Conservation (phyloP, 495 filamentous ascomycete genomes). For the Penicillium herquei region DNA sequence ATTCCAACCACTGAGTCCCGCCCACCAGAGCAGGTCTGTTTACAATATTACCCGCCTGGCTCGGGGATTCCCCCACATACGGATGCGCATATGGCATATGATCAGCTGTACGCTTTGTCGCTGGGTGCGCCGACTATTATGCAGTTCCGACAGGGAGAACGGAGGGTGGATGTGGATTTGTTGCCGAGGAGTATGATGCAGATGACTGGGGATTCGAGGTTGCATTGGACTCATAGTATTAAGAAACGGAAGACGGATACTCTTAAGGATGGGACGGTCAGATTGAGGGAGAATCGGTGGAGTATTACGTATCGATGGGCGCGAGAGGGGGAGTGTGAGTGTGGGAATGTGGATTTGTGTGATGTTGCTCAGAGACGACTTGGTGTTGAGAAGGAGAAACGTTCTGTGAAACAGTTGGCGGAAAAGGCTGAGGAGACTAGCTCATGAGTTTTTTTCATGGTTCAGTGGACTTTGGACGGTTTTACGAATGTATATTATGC, state of each 20-base stretch:
- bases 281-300: slow-evolving; percentile 33
- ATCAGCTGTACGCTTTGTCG: slow-evolving; percentile 42
- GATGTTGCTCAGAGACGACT: slow-evolving; percentile 35
- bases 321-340: slow-evolving; percentile 37
- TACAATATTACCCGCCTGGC: slow-evolving; percentile 43
- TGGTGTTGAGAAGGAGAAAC: slow-evolving; percentile 40
- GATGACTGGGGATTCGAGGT: slow-evolving; percentile 32
- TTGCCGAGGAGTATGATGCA: slow-evolving; percentile 39
- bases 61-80: slow-evolving; percentile 43
- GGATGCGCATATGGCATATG: slow-evolving; percentile 37
- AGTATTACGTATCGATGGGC: slow-evolving; percentile 45
- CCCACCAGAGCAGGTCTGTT: slow-evolving; percentile 41
- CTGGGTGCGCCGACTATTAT: slow-evolving; percentile 38
- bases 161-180: slow-evolving; percentile 33
- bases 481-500: no score
- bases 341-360: slow-evolving; percentile 37
- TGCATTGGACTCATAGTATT: slow-evolving; percentile 46
- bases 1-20: slow-evolving; percentile 36
- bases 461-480: not conserved
- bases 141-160: slow-evolving; percentile 33
- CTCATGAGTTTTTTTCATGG: not conserved
- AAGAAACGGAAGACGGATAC: slow-evolving; percentile 41
- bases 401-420: slow-evolving; percentile 27
- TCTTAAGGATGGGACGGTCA: slow-evolving; percentile 29
- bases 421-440: not conserved